Conservation (phyloP, 2,329 filamentous ascomycete genomes). For the Bipolaris victoriae region DNA sequence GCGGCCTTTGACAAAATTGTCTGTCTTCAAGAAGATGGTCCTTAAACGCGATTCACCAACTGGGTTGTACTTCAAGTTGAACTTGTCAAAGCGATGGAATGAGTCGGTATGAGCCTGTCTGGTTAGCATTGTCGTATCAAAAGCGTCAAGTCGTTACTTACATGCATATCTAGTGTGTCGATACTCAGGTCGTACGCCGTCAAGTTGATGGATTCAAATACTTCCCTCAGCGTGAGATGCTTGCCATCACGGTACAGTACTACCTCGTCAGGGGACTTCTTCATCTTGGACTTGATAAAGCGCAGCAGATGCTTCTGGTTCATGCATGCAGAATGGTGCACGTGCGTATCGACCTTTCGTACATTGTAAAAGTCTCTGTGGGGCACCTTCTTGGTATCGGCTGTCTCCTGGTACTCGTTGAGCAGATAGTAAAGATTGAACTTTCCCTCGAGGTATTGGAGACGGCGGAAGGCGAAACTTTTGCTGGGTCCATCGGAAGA, state of each 20-base stretch:
- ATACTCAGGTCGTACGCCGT: conserved; percentile 98
- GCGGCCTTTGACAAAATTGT: conserved; percentile 94
- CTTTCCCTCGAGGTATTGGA: conserved; percentile 96
- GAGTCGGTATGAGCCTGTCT: conserved; percentile 88
- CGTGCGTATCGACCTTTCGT: conserved; percentile 97
- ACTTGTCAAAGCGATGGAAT: conserved; percentile 99
- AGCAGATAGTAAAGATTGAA: conserved; percentile 93
- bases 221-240: conserved; percentile 86
- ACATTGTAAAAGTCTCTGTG: conserved; percentile 99
- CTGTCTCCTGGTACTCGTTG: conserved; percentile 97
- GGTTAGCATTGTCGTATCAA: conserved; percentile 15
- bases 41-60: conserved; percentile 92
- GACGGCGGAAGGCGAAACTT: conserved; percentile 91
- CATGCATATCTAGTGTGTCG: conserved; percentile 98
- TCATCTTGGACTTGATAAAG: conserved; percentile 99
- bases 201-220: conserved; percentile 96
- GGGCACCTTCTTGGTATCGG: conserved; percentile 95
- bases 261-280: conserved; percentile 93
- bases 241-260: conserved; percentile 93
- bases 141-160: conserved; percentile 53
- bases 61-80: conserved; percentile 98
- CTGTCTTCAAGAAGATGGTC: conserved; percentile 98
- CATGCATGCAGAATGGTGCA: conserved; percentile 99
- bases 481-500: conserved; percentile 96
- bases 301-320: conserved; percentile 98